Evolutionary conservation across 768 basidiomycete genomes (phyloP), one percentile per base, ranked within the genome.

Genomic region (Trichaptum fuscoviolaceum): DNA sequence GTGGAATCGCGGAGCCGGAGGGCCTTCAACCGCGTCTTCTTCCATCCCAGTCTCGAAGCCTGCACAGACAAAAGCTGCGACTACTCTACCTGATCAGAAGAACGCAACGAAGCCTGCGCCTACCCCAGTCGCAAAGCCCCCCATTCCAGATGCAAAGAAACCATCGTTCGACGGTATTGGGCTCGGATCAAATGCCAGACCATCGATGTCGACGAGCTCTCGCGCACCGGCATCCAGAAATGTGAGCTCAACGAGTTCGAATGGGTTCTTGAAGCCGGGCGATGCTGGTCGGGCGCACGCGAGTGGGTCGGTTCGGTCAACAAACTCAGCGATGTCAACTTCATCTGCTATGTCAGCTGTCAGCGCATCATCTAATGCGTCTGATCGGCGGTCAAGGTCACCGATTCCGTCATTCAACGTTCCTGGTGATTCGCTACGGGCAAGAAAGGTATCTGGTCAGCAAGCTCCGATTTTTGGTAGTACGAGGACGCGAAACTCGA

Each of bases 1-100:
- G 0, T 92, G 90, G 90, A 87, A 85, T 70, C 80, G 88, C 69
- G 85, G 82, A 26, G 77, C 74, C 18, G 72, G 72, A 2, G 74
- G 74, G 7, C 72, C 73, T 20, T 79, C 73, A 63, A 63, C 72
- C 10, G 42, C 68, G 27, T 25, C 64, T 5, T 61, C 65, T 27
- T 15, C 69, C 5, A 66, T 63, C 15, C 63, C 59, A 0, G 70
- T 70, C 4, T 69, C 72, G 30, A 68, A 65, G 9, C 68, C 75
- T 23, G 63, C 67, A 0, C 52, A 58, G 25, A 66, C 65, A 26
- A 68, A 52, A 52, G 12, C 30, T 30, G 30, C 69, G 20, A 66
- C 57, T 30, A 6, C 66, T 3, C 7, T 35, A 15, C 36, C 57
- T 42, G 25, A 36, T 42, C 63, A 67, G 58, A 75, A 18, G 63